Evolutionary conservation across 805 yeast species (phyloP).

Genomic region (Lipomyces spencermartinsiae): DNA sequence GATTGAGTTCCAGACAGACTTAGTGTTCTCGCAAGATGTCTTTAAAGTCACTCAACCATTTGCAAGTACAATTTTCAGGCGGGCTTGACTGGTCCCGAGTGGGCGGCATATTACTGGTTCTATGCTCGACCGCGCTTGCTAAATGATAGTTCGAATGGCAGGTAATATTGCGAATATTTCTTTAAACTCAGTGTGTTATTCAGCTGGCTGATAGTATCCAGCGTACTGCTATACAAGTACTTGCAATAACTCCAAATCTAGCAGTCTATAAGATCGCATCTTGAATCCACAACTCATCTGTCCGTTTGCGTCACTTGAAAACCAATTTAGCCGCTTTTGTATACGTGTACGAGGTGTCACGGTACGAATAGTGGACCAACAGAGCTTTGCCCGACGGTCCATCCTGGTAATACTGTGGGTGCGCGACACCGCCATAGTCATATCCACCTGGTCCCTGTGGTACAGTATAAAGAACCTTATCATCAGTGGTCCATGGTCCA

Average conservation of each 20-base stretch:
- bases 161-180: too few species aligned
- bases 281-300: background rate
- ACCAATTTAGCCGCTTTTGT: slow-evolving; percentile 17
- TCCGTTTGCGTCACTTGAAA: slow-evolving; percentile 4
- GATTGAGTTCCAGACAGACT: too few species aligned
- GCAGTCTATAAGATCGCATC: background rate
- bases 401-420: slow-evolving; percentile 20
- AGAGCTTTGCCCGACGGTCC: slow-evolving; percentile 25
- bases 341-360: slow-evolving; percentile 23
- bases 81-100: too few species aligned
- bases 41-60: too few species aligned
- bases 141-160: too few species aligned
- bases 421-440: slow-evolving; percentile 35
- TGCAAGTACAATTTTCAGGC: too few species aligned
- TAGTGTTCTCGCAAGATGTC: too few species aligned
- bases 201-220: too few species aligned
- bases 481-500: slow-evolving; percentile 32
- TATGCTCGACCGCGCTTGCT: too few species aligned
- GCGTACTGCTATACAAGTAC: too few species aligned
- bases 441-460: slow-evolving; percentile 26
- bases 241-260: background rate
- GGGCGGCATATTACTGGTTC: too few species aligned
- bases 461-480: slow-evolving; percentile 17
- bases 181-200: too few species aligned
- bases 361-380: slow-evolving; percentile 30